Percentiles rank a stretch among this genome's conserved stretches.
phyloP scores from a whole-genome alignment of 345 rosid genomes.

The Camelina hispida region DNA sequence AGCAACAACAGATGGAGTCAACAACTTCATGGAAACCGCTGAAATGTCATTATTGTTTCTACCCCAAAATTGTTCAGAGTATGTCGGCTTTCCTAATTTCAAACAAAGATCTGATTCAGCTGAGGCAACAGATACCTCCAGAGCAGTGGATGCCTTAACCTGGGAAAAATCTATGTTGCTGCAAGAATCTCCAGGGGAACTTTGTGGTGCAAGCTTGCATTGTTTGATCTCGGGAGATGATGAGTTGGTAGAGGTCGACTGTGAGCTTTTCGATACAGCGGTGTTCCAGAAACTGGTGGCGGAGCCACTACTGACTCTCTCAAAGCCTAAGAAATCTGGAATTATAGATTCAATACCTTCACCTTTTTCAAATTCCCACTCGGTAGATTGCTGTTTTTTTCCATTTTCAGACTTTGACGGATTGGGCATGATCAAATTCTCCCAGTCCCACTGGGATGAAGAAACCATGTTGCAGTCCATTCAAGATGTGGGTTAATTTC shows the following conservation, averaged over 20 bases:
- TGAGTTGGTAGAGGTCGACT: constrained; percentile 32
- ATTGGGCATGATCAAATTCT: constrained; percentile 58
- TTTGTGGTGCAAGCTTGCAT: constrained; percentile 33
- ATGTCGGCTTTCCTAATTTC: constrained; percentile 50
- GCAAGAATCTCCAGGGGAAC: constrained; percentile 43
- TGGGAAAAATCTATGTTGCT: constrained; percentile 41
- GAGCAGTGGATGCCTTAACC: constrained; percentile 35
- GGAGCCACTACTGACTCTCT: constrained; percentile 62
- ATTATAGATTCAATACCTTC: constrained; percentile 61
- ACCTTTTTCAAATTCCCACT: constrained; percentile 67
- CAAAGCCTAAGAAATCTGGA: constrained; percentile 55
- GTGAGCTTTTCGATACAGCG: constrained; percentile 55
- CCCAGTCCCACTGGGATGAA: constrained; percentile 87
- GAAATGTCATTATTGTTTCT: constrained; percentile 55
- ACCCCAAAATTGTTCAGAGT: constrained; percentile 67
- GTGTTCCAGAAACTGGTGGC: constrained; percentile 64
- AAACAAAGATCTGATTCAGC: constrained; percentile 43
- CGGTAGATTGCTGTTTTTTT: constrained; percentile 50
- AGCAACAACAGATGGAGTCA: constrained; percentile 51
- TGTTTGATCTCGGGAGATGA: constrained; percentile 21
- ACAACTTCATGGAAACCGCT: constrained; percentile 43
- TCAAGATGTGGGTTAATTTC: constrained; percentile 51
- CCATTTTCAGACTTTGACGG: constrained; percentile 53
- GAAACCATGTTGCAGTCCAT: constrained; percentile 85
- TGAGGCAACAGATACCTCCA: constrained; percentile 35